A percentile compares a stretch with the other conserved stretches of the same genome.
Conservation (phyloP, 257 asterid species). For the Sherardia arvensis region DNA sequence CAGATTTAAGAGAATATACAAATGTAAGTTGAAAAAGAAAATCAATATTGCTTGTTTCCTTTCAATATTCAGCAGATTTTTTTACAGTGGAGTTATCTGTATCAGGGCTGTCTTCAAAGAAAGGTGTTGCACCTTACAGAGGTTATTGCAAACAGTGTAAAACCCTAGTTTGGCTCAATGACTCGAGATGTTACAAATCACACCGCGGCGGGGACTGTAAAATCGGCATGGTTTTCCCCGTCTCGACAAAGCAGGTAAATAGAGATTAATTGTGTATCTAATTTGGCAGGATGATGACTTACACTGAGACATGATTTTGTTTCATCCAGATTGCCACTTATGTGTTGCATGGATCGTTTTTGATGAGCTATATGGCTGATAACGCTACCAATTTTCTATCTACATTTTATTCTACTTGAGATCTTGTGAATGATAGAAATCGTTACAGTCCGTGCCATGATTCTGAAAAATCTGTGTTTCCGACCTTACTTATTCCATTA, state of each 20-base stretch:
- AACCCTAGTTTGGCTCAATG: slow-evolving; percentile 54
- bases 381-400: too few species aligned
- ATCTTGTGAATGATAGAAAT: too few species aligned
- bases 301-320: slow-evolving; percentile 8
- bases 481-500: too few species aligned
- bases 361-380: too few species aligned
- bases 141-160: slow-evolving; percentile 57
- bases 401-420: too few species aligned
- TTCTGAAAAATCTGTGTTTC: too few species aligned
- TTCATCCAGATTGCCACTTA: slow-evolving; percentile 49
- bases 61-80: neutral
- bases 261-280: neutral
- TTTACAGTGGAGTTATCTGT: slow-evolving; percentile 2
- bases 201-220: slow-evolving; percentile 10
- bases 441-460: too few species aligned
- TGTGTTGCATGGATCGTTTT: slow-evolving; percentile 27
- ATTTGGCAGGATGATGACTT: neutral
- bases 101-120: slow-evolving; percentile 37
- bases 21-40: slow-evolving; percentile 26
- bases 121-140: slow-evolving; percentile 37
- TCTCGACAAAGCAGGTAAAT: slow-evolving; percentile 48
- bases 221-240: slow-evolving; percentile 31
- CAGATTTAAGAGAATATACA: slow-evolving; percentile 34
- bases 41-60: neutral
- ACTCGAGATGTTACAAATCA: slow-evolving; percentile 34